Conservation (phyloP, 768 basidiomycete species). For the Trametes cinnabarina region DNA sequence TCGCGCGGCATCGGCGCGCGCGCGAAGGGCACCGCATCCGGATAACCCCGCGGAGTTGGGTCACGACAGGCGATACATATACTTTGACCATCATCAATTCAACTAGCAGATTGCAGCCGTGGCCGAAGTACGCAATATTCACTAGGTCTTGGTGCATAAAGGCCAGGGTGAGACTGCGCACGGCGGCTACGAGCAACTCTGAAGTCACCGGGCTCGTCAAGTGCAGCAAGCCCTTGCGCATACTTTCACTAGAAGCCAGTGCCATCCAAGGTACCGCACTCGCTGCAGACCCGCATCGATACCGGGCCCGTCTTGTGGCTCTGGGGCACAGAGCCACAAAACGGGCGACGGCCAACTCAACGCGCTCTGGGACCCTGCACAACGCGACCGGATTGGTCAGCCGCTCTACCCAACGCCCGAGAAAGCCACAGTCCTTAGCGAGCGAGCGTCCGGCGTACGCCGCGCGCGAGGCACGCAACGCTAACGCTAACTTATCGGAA, state of each 20-base stretch:
- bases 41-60: not conserved
- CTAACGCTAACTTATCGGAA: not conserved
- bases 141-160: not conserved
- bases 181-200: not conserved
- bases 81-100: no score
- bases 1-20: conserved; percentile 2
- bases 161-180: not conserved
- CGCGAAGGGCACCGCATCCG: not conserved
- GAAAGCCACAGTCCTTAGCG: not conserved
- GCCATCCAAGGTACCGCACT: not conserved
- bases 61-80: not conserved
- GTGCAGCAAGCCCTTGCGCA: not conserved
- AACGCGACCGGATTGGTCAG: not conserved
- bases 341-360: conserved; percentile 5
- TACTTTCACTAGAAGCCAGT: not conserved
- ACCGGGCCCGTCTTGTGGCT: not conserved
- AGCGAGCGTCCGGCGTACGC: not conserved
- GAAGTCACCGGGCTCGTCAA: conserved; percentile 4
- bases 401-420: not conserved
- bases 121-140: not conserved
- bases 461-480: not conserved
- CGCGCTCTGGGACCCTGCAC: not conserved
- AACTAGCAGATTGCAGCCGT: not conserved
- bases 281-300: not conserved
- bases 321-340: not conserved